Evolutionary conservation across 768 basidiomycete genomes (phyloP).

Genomic region (Amanita pseudoporphyria): DNA sequence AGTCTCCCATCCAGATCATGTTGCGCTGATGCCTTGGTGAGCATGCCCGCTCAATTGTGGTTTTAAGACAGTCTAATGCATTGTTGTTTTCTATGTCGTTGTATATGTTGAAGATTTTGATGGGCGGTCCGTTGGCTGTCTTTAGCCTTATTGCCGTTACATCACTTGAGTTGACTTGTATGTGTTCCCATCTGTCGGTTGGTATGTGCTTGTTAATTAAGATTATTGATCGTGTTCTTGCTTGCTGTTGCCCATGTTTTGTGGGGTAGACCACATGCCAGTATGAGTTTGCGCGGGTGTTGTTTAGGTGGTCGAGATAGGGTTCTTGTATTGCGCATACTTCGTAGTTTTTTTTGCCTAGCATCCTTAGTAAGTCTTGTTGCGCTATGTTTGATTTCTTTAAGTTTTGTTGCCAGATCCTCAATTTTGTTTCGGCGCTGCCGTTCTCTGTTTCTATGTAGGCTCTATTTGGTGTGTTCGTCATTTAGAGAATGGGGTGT

Average conservation of each 20-base stretch:
- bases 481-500: too few species aligned
- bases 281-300: too few species aligned
- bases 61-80: neutral
- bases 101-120: neutral
- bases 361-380: neutral
- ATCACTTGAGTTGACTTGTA: neutral
- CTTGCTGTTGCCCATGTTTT: neutral
- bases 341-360: neutral
- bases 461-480: too few species aligned
- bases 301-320: too few species aligned
- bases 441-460: too few species aligned
- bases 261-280: neutral
- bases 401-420: neutral
- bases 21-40: neutral
- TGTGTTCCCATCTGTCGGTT: neutral
- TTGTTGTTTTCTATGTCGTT: neutral
- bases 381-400: neutral
- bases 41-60: too few species aligned
- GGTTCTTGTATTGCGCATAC: neutral
- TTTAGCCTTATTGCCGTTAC: too few species aligned
- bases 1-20: too few species aligned
- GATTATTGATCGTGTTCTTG: neutral
- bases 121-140: neutral
- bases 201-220: neutral
- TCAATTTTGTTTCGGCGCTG: neutral